Evolutionary conservation across 192 early-diverging fungal species (phyloP).

Genomic region (Podila epicladia): DNA sequence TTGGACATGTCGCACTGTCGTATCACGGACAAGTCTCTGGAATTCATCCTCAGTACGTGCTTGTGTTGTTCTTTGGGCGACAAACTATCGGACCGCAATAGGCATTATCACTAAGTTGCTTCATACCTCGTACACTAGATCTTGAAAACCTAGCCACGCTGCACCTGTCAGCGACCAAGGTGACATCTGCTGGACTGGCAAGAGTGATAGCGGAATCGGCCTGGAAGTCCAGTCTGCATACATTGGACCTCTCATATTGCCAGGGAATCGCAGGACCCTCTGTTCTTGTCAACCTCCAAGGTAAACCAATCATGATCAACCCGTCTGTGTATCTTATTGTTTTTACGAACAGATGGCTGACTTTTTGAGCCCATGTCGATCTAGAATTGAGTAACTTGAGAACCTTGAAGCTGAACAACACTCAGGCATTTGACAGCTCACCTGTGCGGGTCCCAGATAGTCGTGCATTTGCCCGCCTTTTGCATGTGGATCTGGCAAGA

Average conservation of each 20-base stretch:
- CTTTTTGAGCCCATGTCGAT: slow-evolving; percentile 4
- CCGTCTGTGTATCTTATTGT: neutral
- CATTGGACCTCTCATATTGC: slow-evolving; percentile 51
- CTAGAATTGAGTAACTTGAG: slow-evolving; percentile 24
- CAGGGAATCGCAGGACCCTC: slow-evolving; percentile 23
- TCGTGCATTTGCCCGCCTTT: slow-evolving; percentile 1
- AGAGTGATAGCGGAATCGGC: slow-evolving; percentile 23
- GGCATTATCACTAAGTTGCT: neutral
- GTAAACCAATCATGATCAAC: slow-evolving; percentile 5
- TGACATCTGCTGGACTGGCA: slow-evolving; percentile 58
- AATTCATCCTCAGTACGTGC: slow-evolving; percentile 38
- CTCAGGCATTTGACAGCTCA: slow-evolving; percentile 19
- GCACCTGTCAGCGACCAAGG: slow-evolving; percentile 62
- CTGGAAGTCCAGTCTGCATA: slow-evolving; percentile 38
- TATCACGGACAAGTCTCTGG: slow-evolving; percentile 55
- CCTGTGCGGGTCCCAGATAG: slow-evolving; percentile 15
- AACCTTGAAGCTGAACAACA: slow-evolving; percentile 38
- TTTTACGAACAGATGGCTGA: neutral
- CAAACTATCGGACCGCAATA: neutral
- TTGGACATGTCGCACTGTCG: slow-evolving; percentile 60
- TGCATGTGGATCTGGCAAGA: slow-evolving; percentile 22
- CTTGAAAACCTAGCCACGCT: slow-evolving; percentile 27
- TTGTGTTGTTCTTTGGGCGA: neutral
- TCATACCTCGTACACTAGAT: slow-evolving; percentile 11
- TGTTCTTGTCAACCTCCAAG: slow-evolving; percentile 41